These are phyloP conservation scores for Hylodesmum podocarpum DNA, from an alignment of 306 rosid genomes.

Conservation along the genomic window DNA sequence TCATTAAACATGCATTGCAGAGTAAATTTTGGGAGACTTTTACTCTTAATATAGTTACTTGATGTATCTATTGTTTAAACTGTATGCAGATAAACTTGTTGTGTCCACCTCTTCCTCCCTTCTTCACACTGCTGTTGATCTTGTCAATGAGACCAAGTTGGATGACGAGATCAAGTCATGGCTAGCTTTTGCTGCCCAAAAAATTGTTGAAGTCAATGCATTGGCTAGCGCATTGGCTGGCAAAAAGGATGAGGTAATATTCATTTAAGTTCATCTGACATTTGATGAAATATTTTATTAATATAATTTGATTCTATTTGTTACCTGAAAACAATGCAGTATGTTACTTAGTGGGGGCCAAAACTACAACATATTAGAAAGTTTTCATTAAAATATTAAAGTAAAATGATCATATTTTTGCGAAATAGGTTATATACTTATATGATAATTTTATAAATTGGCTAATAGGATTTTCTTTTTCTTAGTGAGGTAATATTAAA, in stretches of 20 bases:
- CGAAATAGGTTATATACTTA: background rate
- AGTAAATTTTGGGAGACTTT: background rate
- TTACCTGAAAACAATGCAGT: background rate
- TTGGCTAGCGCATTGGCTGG: conserved; percentile 82
- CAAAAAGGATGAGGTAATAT: conserved; percentile 68
- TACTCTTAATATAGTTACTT: background rate
- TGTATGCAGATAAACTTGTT: conserved; percentile 63
- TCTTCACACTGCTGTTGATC: conserved; percentile 94
- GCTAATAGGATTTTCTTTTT: background rate
- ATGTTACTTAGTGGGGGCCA: background rate
- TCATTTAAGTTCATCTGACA: background rate
- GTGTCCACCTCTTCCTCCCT: conserved; percentile 90
- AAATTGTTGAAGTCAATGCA: conserved; percentile 82
- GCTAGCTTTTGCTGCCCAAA: conserved; percentile 96
- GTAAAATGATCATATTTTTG: background rate
- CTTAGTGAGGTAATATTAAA: too few relatives aligned
- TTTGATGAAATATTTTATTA: background rate
- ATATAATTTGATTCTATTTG: background rate
- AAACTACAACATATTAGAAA: background rate
- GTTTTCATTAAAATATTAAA: background rate
- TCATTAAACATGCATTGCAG: conserved; percentile 1
- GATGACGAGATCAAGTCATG: conserved; percentile 87
- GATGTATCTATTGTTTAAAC: background rate
- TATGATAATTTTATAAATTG: background rate
- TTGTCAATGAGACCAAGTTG: conserved; percentile 83